Evolutionary conservation across 2,329 filamentous ascomycete genomes (phyloP).

Genomic region (Penicillium concentricum): DNA sequence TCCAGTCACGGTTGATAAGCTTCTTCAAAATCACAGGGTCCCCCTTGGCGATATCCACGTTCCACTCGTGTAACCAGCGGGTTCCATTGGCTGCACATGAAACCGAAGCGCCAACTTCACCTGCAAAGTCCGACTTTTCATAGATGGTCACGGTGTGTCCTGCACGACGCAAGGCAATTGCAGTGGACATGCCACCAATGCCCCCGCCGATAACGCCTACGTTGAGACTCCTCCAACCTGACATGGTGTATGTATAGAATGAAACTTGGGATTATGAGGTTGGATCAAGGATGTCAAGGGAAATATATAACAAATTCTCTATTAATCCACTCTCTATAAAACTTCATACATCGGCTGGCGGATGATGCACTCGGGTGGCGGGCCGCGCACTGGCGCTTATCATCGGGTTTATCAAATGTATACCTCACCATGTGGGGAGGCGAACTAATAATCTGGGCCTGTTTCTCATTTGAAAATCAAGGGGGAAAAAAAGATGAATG

Average conservation of each 20-base stretch:
- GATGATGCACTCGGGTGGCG: constrained; percentile 18
- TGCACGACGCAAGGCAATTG: constrained; percentile 53
- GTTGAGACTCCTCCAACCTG: constrained; percentile 47
- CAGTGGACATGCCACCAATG: constrained; percentile 53
- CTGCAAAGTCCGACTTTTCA: constrained; percentile 64
- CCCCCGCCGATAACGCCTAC: constrained; percentile 53
- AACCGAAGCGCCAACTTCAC: constrained; percentile 67
- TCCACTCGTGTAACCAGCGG: constrained; percentile 68
- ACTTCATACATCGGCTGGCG: constrained; percentile 1
- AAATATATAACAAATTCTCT: neutral
- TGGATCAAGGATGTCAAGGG: neutral
- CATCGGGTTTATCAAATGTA: neutral
- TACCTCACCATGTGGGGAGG: neutral
- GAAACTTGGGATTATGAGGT: too few relatives aligned
- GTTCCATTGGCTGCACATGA: constrained; percentile 70
- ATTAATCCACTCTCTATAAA: neutral
- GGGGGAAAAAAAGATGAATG: too few relatives aligned
- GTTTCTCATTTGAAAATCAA: too few relatives aligned
- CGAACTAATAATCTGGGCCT: neutral
- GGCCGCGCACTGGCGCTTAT: constrained; percentile 17
- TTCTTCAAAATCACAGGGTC: constrained; percentile 65
- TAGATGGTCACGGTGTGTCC: constrained; percentile 63
- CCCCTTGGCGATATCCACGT: constrained; percentile 62
- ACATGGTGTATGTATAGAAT: constrained; percentile 6
- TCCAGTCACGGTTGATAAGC: constrained; percentile 69